A percentile compares a stretch with the other conserved stretches of the same genome.
Conservation (phyloP, 495 filamentous ascomycete genomes). For the Penicillium pancosmium region DNA sequence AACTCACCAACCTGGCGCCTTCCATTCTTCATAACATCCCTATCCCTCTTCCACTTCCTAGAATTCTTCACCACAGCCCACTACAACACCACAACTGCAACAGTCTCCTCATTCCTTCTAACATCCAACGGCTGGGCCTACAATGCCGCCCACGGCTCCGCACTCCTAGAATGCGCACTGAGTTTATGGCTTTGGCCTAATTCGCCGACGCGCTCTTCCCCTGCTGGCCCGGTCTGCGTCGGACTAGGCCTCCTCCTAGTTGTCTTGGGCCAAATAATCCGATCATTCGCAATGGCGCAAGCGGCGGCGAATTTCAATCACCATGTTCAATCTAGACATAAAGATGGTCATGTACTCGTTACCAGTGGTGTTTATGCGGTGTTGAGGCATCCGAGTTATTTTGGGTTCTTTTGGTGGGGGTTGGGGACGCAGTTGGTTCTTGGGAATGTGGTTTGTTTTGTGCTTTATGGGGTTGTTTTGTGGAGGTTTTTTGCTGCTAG, state of each 20-base stretch:
- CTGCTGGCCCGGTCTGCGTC: constrained; percentile 19
- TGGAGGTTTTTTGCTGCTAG: constrained; percentile 81
- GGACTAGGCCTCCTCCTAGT: constrained; percentile 62
- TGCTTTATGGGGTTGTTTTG: constrained; percentile 72
- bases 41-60: constrained; percentile 91
- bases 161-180: constrained; percentile 69
- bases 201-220: background rate
- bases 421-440: constrained; percentile 90
- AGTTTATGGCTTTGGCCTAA: constrained; percentile 60
- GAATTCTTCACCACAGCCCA: constrained; percentile 88
- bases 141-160: constrained; percentile 76
- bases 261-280: constrained; percentile 67
- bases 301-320: constrained; percentile 94
- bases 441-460: constrained; percentile 78
- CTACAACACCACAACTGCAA: constrained; percentile 76
- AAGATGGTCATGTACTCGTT: constrained; percentile 73
- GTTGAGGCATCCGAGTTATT: constrained; percentile 87
- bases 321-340: constrained; percentile 68
- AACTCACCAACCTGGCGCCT: constrained; percentile 71
- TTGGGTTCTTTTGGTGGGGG: constrained; percentile 98
- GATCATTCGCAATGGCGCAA: constrained; percentile 82
- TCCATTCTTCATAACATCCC: constrained; percentile 74
- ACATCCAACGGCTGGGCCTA: constrained; percentile 85
- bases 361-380: constrained; percentile 66
- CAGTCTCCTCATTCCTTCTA: constrained; percentile 76